These are phyloP conservation scores for Peniophora sp. DNA, from an alignment of 1,284 basidiomycete species.

Conservation along the genomic window DNA sequence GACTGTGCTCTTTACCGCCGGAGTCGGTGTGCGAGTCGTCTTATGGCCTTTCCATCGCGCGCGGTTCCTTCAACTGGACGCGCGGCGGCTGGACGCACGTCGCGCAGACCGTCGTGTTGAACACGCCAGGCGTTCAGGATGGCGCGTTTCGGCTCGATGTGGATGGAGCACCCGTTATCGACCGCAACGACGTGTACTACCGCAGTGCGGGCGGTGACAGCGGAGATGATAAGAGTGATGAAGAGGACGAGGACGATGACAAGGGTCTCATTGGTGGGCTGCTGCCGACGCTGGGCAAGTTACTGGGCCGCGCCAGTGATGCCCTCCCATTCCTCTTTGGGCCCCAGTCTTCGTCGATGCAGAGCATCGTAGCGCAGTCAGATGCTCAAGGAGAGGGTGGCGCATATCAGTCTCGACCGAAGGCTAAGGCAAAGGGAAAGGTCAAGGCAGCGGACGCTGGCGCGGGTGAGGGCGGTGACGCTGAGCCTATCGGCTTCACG, in stretches of 20 bases:
- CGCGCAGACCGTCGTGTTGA: conserved; percentile 55
- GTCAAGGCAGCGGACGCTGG: neutral
- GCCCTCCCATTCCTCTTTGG: too few relatives aligned
- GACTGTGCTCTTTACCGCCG: conserved; percentile 48
- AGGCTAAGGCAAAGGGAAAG: neutral
- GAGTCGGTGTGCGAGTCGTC: conserved; percentile 51
- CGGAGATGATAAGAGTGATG: neutral
- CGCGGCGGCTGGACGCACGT: conserved; percentile 63
- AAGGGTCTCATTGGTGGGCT: conserved; percentile 7
- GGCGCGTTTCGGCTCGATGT: conserved; percentile 36
- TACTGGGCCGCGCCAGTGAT: too few relatives aligned
- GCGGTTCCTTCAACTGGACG: conserved; percentile 64
- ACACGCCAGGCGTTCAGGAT: conserved; percentile 51
- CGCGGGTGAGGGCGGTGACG: neutral
- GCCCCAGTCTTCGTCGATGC: too few relatives aligned
- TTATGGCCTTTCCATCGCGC: conserved; percentile 68
- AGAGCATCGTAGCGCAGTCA: too few relatives aligned
- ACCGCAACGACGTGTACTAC: conserved; percentile 52
- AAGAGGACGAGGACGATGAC: neutral
- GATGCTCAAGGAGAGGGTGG: too few relatives aligned
- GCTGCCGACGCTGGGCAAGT: conserved; percentile 11
- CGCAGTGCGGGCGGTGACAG: conserved; percentile 24
- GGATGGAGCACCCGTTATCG: conserved; percentile 44
- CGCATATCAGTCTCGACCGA: neutral
- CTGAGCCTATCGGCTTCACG: conserved; percentile 35